These are phyloP conservation scores for Curvularia sp. DNA, from an alignment of 2,329 filamentous ascomycete genomes.

Conservation along the genomic window DNA sequence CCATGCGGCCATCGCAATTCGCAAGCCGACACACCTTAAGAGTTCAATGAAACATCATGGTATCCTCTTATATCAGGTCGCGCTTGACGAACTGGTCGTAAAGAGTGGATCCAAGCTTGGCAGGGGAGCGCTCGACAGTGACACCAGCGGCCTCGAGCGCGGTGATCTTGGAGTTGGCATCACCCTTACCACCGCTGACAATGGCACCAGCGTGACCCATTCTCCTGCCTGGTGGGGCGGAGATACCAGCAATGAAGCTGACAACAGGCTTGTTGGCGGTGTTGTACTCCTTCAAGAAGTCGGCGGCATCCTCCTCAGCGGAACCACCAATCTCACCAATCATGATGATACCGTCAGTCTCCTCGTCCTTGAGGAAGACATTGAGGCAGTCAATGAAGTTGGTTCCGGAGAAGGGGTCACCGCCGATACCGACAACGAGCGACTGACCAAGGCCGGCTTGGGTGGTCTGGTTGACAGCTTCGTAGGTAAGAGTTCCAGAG, in stretches of 20 bases:
- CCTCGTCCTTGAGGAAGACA: slow-evolving; percentile 93
- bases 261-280: slow-evolving; percentile 94
- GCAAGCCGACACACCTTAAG: slow-evolving; percentile 27
- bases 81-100: slow-evolving; percentile 95
- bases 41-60: slow-evolving; percentile 21
- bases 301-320: slow-evolving; percentile 96
- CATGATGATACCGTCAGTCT: slow-evolving; percentile 99
- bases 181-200: slow-evolving; percentile 95
- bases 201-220: slow-evolving; percentile 99
- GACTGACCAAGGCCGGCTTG: slow-evolving; percentile 96
- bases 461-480: slow-evolving; percentile 99
- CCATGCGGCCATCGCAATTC: slow-evolving; percentile 31
- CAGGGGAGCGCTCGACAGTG: slow-evolving; percentile 84
- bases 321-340: slow-evolving; percentile 98
- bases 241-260: slow-evolving; percentile 98
- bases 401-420: slow-evolving; percentile 97
- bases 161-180: slow-evolving; percentile 96
- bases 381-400: slow-evolving; percentile 99
- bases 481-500: slow-evolving; percentile 97
- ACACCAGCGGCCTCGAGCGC: slow-evolving; percentile 93
- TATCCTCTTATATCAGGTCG: slow-evolving; percentile 79
- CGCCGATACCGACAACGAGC: slow-evolving; percentile 96
- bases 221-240: slow-evolving; percentile 90
- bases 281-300: slow-evolving; percentile 93
- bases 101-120: slow-evolving; percentile 88